Evolutionary conservation across 768 basidiomycete genomes (phyloP).

Genomic region (Rhodotorula paludigena): DNA sequence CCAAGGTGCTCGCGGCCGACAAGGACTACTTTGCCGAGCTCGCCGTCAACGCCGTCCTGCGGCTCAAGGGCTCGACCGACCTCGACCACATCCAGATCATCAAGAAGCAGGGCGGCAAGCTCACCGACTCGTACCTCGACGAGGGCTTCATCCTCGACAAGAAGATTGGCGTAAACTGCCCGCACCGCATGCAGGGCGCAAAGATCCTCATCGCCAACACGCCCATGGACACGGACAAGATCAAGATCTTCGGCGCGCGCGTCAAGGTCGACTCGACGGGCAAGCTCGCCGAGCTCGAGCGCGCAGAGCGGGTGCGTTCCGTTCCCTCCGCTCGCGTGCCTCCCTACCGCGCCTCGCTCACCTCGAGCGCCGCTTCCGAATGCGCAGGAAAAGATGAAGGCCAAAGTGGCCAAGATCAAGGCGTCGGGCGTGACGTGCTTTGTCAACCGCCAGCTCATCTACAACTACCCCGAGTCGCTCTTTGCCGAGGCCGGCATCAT

Average conservation of each 20-base stretch:
- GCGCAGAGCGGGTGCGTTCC: constrained; percentile 72
- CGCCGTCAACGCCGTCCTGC: constrained; percentile 90
- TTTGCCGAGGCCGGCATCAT: constrained; percentile 92
- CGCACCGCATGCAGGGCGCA: constrained; percentile 87
- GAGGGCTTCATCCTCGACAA: constrained; percentile 99
- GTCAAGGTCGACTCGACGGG: constrained; percentile 93
- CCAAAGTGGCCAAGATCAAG: constrained; percentile 90
- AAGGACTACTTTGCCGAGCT: constrained; percentile 97
- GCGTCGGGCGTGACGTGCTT: constrained; percentile 93
- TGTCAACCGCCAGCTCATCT: constrained; percentile 96
- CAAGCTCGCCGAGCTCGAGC: constrained; percentile 94
- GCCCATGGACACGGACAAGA: constrained; percentile 99
- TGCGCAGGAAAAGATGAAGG: constrained; percentile 96
- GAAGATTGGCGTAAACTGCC: constrained; percentile 85
- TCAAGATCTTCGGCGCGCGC: constrained; percentile 96
- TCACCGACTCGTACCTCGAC: constrained; percentile 95
- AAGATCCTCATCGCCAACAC: constrained; percentile 98
- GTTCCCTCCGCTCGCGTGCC: too few relatives aligned
- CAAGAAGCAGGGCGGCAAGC: constrained; percentile 98
- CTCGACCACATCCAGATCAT: constrained; percentile 98
- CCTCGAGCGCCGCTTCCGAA: not conserved
- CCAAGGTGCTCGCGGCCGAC: constrained; percentile 93
- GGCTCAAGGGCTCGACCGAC: constrained; percentile 91
- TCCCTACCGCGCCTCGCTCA: constrained; percentile 2
- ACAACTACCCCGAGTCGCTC: constrained; percentile 96